Base-by-base conservation (phyloP, 805 yeast species). In the Saccharomycopsis fermentans region DNA sequence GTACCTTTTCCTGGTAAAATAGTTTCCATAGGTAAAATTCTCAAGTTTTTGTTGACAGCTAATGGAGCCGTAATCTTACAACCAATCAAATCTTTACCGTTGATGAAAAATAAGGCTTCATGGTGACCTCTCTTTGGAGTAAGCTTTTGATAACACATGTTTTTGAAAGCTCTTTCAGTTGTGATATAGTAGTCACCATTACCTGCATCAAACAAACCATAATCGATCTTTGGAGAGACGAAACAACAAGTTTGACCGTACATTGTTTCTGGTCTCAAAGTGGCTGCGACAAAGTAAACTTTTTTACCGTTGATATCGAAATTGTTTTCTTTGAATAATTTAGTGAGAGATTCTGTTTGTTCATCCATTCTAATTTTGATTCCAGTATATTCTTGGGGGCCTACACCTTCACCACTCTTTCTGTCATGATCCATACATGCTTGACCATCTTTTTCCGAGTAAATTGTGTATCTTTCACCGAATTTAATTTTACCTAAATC, bases 371-470 rank as follows among this genome's bases (percentile, higher is more conserved):
- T 76, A 68, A 94, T 92, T 80, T 94, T 94, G 70, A 94, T 82
- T 66, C 91, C 97, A 36, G 89, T 83, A 73, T 94, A 94, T 73
- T 94, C 99, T 75, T 94, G 98, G 48, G 99, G 97, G 65, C 85
- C 81, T 51, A 94, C 94, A 73, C 95, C 98, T 77, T 94, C 99
- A 71, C 99, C 99, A 55, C 92, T 82, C 73, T 81, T 87, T 79
- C 99, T 86, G 74, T 94, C 99, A 73, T 94, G 99, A 74, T 94
- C 99, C 92, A 94, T 91, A 79, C 99, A 94, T 43, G 99, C 95
- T 78, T 94, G 99, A 64, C 97, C 97, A 74, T 94, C 99, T 75
- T 88, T 92, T 70, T 90, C 96, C 48, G 98, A 91, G 76, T 89
- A 94, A 68, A 94, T 89, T 65, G 99, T 94, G 78, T 90, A 89